A percentile compares a stretch with the other conserved stretches of the same genome.
Evolutionary conservation across 495 filamentous ascomycete species (phyloP).

Genomic region (Aspergillus incahuasiensis): DNA sequence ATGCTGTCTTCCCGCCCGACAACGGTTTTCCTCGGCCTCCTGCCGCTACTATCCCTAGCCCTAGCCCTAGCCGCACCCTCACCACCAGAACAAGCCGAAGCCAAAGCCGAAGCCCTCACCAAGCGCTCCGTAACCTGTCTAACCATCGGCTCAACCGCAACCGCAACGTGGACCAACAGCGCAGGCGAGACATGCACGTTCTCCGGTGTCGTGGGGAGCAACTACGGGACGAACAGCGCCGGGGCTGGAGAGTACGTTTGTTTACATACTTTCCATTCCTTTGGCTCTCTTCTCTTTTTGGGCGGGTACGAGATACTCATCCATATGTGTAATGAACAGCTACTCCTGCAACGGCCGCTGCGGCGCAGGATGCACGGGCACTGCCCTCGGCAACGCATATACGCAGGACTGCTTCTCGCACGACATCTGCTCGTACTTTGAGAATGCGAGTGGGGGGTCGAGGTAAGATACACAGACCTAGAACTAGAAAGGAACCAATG

Average conservation of each 20-base stretch:
- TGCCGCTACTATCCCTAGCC: not conserved
- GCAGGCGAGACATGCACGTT: slow-evolving; percentile 10
- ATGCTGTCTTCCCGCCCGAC: too few relatives aligned
- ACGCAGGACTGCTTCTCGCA: slow-evolving; percentile 16
- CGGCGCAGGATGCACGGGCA: slow-evolving; percentile 11
- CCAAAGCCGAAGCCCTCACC: not conserved
- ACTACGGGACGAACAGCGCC: slow-evolving; percentile 12
- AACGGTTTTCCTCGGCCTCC: not conserved
- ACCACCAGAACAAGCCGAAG: not conserved
- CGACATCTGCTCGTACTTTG: slow-evolving; percentile 15
- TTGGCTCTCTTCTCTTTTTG: too few relatives aligned
- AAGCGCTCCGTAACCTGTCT: slow-evolving; percentile 14
- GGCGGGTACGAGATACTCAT: too few relatives aligned
- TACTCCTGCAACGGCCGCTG: slow-evolving; percentile 17
- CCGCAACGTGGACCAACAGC: slow-evolving; percentile 15
- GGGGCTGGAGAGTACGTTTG: slow-evolving; percentile 11
- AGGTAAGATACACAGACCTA: slow-evolving; percentile 1
- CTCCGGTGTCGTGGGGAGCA: slow-evolving; percentile 12
- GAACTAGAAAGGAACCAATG: not conserved
- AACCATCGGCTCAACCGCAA: slow-evolving; percentile 10
- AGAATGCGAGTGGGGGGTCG: slow-evolving; percentile 10
- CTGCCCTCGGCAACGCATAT: slow-evolving; percentile 10
- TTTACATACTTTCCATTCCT: not conserved
- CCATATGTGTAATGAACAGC: not conserved
- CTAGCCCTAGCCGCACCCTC: not conserved